Percentiles rank a stretch among this genome's conserved stretches.
These are phyloP conservation scores for Monilinia fructigena DNA, from an alignment of 2,329 filamentous ascomycete species.

Conservation along the genomic window DNA sequence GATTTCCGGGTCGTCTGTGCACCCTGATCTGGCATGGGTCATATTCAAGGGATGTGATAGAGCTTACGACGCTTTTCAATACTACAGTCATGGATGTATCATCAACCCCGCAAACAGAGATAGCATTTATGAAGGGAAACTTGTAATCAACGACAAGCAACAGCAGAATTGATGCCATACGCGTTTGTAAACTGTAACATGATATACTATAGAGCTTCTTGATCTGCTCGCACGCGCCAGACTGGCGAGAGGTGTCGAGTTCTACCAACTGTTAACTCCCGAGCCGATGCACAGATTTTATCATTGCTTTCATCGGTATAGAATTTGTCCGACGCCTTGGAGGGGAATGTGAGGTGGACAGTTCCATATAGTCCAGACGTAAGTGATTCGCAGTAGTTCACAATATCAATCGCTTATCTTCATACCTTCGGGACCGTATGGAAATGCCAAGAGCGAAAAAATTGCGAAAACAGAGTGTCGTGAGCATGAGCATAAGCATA, in stretches of 20 bases:
- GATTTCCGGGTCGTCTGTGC: background rate
- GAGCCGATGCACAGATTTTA: background rate
- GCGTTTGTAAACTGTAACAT: background rate
- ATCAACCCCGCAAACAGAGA: background rate
- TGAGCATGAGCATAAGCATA: background rate
- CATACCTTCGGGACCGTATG: background rate
- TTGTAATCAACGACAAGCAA: background rate
- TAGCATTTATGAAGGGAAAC: background rate
- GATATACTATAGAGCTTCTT: background rate
- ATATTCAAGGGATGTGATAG: background rate
- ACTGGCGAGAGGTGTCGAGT: too few species aligned
- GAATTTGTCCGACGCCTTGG: background rate
- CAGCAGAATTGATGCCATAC: background rate
- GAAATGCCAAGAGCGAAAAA: background rate
- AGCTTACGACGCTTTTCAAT: constrained; percentile 15
- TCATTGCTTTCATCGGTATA: background rate
- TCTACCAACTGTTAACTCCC: too few species aligned
- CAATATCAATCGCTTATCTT: background rate
- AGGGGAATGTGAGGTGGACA: background rate
- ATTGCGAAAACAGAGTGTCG: background rate
- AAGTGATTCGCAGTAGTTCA: background rate
- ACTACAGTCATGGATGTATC: background rate
- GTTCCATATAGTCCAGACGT: background rate
- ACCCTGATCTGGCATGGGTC: background rate
- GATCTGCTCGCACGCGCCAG: background rate